Evolutionary conservation across 345 rosid species (phyloP), one percentile per base, ranked within the genome.

Genomic region (Populus tremula): DNA sequence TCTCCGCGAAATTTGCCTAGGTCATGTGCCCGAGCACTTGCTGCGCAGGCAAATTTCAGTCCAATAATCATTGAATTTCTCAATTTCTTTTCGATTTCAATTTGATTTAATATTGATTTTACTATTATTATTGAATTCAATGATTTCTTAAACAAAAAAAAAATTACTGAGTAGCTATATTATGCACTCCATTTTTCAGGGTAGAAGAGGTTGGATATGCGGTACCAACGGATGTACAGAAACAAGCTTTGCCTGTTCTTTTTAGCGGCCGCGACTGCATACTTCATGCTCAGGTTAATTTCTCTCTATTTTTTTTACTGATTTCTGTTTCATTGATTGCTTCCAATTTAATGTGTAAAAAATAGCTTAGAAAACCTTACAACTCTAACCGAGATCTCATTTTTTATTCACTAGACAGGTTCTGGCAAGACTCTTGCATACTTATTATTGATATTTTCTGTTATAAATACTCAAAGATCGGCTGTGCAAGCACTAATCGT

Each of bases 401-500:
- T 80, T 87, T 69, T 82, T 85, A 79, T 77, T 18, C 71, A 85
- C 74, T 87, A 89, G 97, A 94, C 97, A 89, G 97, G 98, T 83
- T 93, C 97, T 27, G 98, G 98, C 54, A 92, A 94, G 92, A 94
- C 94, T 39, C 88, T 94, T 86, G 90, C 98, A 3, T 93, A 94
- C 82, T 71, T 94, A n/a, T 77, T 93, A 54, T 80, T 86, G 84
- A 87, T 94, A 72, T 86, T 87, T 81, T 89, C 97, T 8, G 85
- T 86, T 69, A 77, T 91, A 49, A 89, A 93, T 67, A 82, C 93
- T 67, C 86, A 86, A 81, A 84, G 91, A 76, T 87, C 97, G 27
- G 89, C 97, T 76, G 93, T 94, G 79, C 98, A 93, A 87, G 94
- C 97, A 17, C 79, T 89, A 8, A 86, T 94, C 74, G 88, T 94